Evolutionary conservation across 169 alveolate species (phyloP).

Genomic region (Eimeria sp.): DNA sequence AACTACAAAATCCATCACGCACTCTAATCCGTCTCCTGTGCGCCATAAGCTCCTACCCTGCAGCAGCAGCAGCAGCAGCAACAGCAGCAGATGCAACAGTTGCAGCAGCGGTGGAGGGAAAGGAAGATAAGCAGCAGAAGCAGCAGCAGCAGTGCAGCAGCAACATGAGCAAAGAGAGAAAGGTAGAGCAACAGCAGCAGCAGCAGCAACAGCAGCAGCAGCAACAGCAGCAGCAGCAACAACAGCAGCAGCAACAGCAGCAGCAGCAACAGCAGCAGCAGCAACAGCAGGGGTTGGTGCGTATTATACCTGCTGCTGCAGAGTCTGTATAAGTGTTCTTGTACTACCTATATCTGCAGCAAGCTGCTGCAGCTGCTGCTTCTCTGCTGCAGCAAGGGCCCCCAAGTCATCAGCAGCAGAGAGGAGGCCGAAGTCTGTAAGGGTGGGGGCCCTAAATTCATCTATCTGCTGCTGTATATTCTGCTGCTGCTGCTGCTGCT

Average conservation of each 20-base stretch:
- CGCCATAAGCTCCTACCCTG: slow-evolving; percentile 73
- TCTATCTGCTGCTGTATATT: slow-evolving; percentile 16
- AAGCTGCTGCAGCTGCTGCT: slow-evolving; percentile 67
- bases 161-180: not conserved
- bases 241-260: not conserved
- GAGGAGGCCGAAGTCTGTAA: slow-evolving; percentile 37
- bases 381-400: slow-evolving; percentile 7
- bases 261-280: slow-evolving; percentile 38
- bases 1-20: slow-evolving; percentile 54
- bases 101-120: slow-evolving; percentile 13
- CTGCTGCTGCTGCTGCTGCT: slow-evolving; percentile 58
- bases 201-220: not conserved
- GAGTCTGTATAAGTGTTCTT: not conserved
- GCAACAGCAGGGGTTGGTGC: not conserved
- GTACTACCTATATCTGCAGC: not conserved
- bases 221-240: slow-evolving; percentile 30
- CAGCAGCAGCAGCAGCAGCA: slow-evolving; percentile 62
- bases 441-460: slow-evolving; percentile 5
- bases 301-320: slow-evolving; percentile 36
- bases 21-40: slow-evolving; percentile 64
- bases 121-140: not conserved
- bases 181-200: not conserved
- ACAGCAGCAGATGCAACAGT: slow-evolving; percentile 27
- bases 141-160: slow-evolving; percentile 5
- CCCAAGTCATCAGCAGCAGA: slow-evolving; percentile 11